Percentiles rank a stretch among this genome's conserved stretches.
Evolutionary conservation across 1,284 basidiomycete species (phyloP).

Genomic region (Rhodotorula sp.): DNA sequence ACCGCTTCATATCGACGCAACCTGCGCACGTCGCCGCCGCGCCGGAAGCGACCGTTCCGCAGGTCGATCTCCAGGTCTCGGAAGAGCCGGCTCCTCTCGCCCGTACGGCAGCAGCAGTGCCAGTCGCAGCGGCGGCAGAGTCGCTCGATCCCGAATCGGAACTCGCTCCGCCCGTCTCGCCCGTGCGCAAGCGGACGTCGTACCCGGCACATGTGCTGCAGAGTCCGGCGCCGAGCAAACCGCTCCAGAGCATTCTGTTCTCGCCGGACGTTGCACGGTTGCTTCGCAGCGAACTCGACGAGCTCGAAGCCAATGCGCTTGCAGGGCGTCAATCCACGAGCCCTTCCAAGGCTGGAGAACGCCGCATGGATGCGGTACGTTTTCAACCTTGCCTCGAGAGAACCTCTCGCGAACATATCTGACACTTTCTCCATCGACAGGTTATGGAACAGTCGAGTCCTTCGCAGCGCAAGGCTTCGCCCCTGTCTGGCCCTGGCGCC

Average conservation of each 20-base stretch:
- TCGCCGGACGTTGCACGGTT: constrained; percentile 36
- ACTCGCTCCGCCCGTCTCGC: constrained; percentile 11
- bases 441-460: constrained; percentile 30
- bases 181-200: constrained; percentile 4
- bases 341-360: constrained; percentile 15
- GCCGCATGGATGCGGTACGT: constrained; percentile 23
- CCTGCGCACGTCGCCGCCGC: neutral
- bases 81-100: neutral
- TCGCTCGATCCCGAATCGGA: no score
- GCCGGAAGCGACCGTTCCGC: constrained; percentile 5
- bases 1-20: constrained; percentile 34
- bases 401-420: neutral
- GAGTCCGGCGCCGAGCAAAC: constrained; percentile 29
- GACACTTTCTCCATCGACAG: neutral
- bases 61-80: neutral
- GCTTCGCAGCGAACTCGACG: constrained; percentile 35
- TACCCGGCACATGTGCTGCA: constrained; percentile 24
- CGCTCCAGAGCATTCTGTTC: constrained; percentile 25
- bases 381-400: neutral
- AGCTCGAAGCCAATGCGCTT: constrained; percentile 35
- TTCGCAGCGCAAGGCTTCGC: constrained; percentile 9
- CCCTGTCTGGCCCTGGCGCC: constrained; percentile 12
- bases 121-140: neutral
- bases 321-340: constrained; percentile 6
- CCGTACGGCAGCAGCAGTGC: neutral